Evolutionary conservation across 208 protist genomes (phyloP).

Genomic region (Perkinsela sp.): DNA sequence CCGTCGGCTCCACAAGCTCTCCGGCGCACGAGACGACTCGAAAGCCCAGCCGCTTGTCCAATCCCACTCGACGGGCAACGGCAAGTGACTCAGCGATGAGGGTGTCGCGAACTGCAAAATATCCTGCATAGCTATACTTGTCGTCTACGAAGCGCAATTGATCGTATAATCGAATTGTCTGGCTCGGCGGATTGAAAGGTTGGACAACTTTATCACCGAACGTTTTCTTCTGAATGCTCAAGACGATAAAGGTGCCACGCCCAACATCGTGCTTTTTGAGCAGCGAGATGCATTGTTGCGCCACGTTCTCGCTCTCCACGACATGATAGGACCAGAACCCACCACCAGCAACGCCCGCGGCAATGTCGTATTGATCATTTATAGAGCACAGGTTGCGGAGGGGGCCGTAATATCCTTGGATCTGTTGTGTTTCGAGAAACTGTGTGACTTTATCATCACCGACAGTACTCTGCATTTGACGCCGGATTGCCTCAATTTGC

Average conservation of each 20-base stretch:
- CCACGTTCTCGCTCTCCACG: slow-evolving; percentile 75
- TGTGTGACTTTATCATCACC: slow-evolving; percentile 46
- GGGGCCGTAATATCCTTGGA: slow-evolving; percentile 75
- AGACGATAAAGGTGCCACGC: slow-evolving; percentile 85
- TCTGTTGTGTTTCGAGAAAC: slow-evolving; percentile 38
- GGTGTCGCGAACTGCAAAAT: slow-evolving; percentile 81
- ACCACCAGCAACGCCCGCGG: slow-evolving; percentile 80
- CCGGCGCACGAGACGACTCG: slow-evolving; percentile 87
- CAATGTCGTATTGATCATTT: slow-evolving; percentile 80
- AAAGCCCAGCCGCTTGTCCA: slow-evolving; percentile 19
- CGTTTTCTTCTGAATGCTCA: slow-evolving; percentile 64
- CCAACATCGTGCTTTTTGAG: slow-evolving; percentile 76
- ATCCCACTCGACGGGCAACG: slow-evolving; percentile 54
- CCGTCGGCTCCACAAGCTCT: slow-evolving; percentile 80
- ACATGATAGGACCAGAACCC: slow-evolving; percentile 81
- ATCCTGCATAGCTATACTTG: slow-evolving; percentile 74
- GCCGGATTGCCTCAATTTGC: slow-evolving; percentile 45
- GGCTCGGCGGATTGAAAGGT: slow-evolving; percentile 19
- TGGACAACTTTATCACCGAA: slow-evolving; percentile 12
- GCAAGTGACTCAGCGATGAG: slow-evolving; percentile 75
- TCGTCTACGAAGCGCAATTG: slow-evolving; percentile 58
- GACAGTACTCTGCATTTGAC: slow-evolving; percentile 30
- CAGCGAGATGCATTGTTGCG: slow-evolving; percentile 52
- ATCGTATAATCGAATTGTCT: slow-evolving; percentile 65
- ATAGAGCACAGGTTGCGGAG: slow-evolving; percentile 91